These are phyloP conservation scores for Phytophthora citricola DNA, from an alignment of 352 stramenopile genomes.

Conservation along the genomic window DNA sequence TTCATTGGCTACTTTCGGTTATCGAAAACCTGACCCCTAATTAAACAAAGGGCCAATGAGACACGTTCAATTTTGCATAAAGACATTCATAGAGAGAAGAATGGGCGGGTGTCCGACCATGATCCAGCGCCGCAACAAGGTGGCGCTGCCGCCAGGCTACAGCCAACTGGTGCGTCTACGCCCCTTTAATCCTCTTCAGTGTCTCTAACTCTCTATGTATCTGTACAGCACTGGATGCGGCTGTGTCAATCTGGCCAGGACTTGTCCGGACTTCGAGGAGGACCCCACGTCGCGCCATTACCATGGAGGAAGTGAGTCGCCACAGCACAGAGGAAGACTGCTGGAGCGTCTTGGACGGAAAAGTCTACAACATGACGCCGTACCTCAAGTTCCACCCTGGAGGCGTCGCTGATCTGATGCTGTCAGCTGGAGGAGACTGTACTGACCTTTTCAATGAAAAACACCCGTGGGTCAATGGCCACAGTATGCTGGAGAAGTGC, in stretches of 20 bases:
- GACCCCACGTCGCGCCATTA: conserved; percentile 65
- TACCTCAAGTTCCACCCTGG: conserved; percentile 98
- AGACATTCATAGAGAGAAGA: too few relatives aligned
- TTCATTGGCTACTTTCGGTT: too few relatives aligned
- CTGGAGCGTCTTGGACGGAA: conserved; percentile 94
- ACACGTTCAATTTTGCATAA: too few relatives aligned
- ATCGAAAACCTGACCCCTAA: too few relatives aligned
- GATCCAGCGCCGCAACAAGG: conserved; percentile 76
- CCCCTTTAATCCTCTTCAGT: neutral
- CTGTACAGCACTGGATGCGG: conserved; percentile 91
- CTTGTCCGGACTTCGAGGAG: conserved; percentile 79
- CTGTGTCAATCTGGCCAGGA: conserved; percentile 87
- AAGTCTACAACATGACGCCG: conserved; percentile 96
- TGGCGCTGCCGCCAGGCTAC: conserved; percentile 89
- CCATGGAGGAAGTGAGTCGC: conserved; percentile 82
- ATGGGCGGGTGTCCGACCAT: conserved; percentile 67
- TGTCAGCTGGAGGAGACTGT: conserved; percentile 92
- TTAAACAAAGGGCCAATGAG: too few relatives aligned
- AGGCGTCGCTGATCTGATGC: conserved; percentile 93
- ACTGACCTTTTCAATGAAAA: conserved; percentile 97
- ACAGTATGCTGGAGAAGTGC: conserved; percentile 92
- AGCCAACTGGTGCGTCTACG: conserved; percentile 79
- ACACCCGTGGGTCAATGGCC: conserved; percentile 95
- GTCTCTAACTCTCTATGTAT: conserved; percentile 8
- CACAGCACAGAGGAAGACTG: conserved; percentile 93